A percentile compares a stretch with the other conserved stretches of the same genome.
Evolutionary conservation across 768 basidiomycete genomes (phyloP).

Genomic region (Sutorius australiensis): DNA sequence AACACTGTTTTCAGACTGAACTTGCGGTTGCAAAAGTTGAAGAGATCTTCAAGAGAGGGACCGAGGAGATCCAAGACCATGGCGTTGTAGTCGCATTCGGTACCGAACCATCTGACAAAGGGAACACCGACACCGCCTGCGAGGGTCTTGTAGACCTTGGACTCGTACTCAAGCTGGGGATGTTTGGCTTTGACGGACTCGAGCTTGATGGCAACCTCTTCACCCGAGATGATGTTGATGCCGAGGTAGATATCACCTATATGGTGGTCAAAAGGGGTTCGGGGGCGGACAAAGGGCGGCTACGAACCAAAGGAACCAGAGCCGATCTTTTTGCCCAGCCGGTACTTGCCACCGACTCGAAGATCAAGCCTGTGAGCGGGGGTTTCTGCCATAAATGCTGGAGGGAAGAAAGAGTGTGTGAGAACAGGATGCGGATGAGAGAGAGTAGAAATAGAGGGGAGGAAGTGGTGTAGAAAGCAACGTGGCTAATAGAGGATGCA

Average conservation of each 20-base stretch:
- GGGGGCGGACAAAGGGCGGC: background rate
- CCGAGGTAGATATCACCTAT: slow-evolving; percentile 98
- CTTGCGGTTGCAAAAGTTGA: slow-evolving; percentile 97
- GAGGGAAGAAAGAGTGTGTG: slow-evolving; percentile 6
- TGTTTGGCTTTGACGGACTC: slow-evolving; percentile 99
- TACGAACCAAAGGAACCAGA: slow-evolving; percentile 93
- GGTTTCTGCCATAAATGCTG: slow-evolving; percentile 64
- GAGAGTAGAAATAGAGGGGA: slow-evolving; percentile 21
- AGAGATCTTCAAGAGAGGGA: slow-evolving; percentile 85
- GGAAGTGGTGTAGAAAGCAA: slow-evolving; percentile 31
- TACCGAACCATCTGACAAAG: slow-evolving; percentile 93
- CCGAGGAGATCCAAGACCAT: slow-evolving; percentile 98
- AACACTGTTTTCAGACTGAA: slow-evolving; percentile 97
- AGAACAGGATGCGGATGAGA: slow-evolving; percentile 13
- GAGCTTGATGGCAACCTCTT: slow-evolving; percentile 99
- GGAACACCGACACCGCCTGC: slow-evolving; percentile 99
- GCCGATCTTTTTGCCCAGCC: slow-evolving; percentile 98
- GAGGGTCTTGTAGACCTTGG: slow-evolving; percentile 93
- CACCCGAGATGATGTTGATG: slow-evolving; percentile 99
- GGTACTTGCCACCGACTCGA: slow-evolving; percentile 91
- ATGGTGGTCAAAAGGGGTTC: slow-evolving; percentile 7
- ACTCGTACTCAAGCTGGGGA: slow-evolving; percentile 99
- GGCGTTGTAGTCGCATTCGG: slow-evolving; percentile 98
- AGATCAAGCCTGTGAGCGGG: slow-evolving; percentile 74
- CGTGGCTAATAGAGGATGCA: slow-evolving; percentile 28